Conservation (phyloP, 2,329 filamentous ascomycete genomes). For the Proliferodiscus dingleyae region DNA sequence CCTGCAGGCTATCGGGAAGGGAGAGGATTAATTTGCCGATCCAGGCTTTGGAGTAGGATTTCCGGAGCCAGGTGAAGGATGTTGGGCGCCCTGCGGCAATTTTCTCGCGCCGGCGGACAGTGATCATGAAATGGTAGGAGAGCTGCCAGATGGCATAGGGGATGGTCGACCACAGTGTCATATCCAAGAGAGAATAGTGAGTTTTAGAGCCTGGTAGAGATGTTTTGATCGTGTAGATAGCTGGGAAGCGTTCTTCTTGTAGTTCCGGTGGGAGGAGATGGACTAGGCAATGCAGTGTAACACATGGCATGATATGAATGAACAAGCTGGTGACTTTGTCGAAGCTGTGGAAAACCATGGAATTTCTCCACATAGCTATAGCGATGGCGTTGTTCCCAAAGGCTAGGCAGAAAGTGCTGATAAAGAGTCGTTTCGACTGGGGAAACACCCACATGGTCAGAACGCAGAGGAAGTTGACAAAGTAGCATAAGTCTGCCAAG, state of each 20-base stretch:
- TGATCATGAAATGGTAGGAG: constrained; percentile 90
- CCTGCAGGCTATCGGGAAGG: constrained; percentile 71
- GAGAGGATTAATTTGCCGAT: constrained; percentile 81
- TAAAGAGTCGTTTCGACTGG: constrained; percentile 83
- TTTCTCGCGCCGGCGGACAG: constrained; percentile 87
- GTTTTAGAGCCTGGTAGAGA: constrained; percentile 65
- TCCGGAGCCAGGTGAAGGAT: constrained; percentile 94
- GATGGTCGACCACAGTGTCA: constrained; percentile 91
- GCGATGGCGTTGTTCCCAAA: constrained; percentile 97
- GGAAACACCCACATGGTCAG: constrained; percentile 89
- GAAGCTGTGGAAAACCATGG: constrained; percentile 94
- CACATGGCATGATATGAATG: constrained; percentile 98
- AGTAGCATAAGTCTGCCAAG: constrained; percentile 94
- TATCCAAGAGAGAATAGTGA: constrained; percentile 74
- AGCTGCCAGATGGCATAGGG: constrained; percentile 94
- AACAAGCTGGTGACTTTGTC: constrained; percentile 98
- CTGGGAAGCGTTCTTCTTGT: constrained; percentile 71
- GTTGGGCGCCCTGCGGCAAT: constrained; percentile 94
- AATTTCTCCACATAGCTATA: constrained; percentile 99
- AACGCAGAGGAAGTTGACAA: constrained; percentile 83
- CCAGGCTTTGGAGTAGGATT: constrained; percentile 83
- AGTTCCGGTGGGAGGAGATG: constrained; percentile 67
- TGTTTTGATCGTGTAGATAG: constrained; percentile 74
- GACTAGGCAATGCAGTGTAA: constrained; percentile 85
- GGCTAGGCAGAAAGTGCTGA: constrained; percentile 84